phyloP scores from a whole-genome alignment of 2,329 filamentous ascomycete genomes.

The Claviceps monticola region DNA sequence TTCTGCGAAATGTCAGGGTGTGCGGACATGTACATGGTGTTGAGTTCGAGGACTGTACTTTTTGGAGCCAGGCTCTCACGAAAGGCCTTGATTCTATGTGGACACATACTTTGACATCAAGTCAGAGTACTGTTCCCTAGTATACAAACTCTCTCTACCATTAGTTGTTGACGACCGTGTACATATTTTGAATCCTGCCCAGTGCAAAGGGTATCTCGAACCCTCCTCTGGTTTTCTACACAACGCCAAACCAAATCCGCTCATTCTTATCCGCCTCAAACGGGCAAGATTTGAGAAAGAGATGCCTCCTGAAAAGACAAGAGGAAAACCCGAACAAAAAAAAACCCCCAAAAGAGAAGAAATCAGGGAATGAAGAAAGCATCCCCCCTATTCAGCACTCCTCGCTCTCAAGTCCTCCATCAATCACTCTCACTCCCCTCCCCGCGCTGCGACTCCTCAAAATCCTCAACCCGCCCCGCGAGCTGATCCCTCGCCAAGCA shows the following conservation, averaged over 20 bases:
- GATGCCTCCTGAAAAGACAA: not conserved
- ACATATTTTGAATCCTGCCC: not conserved
- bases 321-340: not conserved
- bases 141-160: too few species aligned
- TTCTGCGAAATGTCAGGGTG: too few species aligned
- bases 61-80: too few species aligned
- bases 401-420: conserved; percentile 3
- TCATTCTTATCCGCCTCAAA: not conserved
- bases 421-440: conserved; percentile 27
- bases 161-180: too few species aligned
- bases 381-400: too few species aligned
- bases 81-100: too few species aligned
- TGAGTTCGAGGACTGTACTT: too few species aligned
- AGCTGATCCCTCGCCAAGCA: conserved; percentile 28
- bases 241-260: not conserved
- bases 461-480: conserved; percentile 19
- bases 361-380: not conserved
- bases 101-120: too few species aligned
- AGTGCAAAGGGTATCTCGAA: not conserved
- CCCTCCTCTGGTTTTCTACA: too few species aligned
- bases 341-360: not conserved
- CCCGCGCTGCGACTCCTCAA: conserved; percentile 16
- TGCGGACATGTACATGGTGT: too few species aligned
- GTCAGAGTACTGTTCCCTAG: too few species aligned
- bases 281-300: not conserved